A percentile compares a stretch with the other conserved stretches of the same genome.
phyloP scores from a whole-genome alignment of 179 eudicot genomes.

The Gypsophila paniculata region DNA sequence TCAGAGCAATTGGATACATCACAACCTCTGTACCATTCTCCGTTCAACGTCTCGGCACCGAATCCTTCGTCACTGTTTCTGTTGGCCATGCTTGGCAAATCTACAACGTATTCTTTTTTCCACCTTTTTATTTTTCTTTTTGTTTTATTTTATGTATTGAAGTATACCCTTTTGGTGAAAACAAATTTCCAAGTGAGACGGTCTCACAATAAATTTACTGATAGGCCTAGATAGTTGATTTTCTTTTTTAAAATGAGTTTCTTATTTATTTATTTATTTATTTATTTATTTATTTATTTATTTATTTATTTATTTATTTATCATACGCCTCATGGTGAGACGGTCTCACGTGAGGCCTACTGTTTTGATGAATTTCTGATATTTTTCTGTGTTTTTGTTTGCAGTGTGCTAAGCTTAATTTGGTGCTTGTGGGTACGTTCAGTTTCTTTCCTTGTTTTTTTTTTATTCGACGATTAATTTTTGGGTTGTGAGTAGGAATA shows the following conservation, averaged over 20 bases:
- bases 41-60: conserved; percentile 76
- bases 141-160: background rate
- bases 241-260: too few species aligned
- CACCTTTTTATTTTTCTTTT: background rate
- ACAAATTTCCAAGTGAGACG: too few species aligned
- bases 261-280: too few species aligned
- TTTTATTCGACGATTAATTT: background rate
- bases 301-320: too few species aligned
- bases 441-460: background rate
- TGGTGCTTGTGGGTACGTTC: conserved; percentile 88
- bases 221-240: too few species aligned
- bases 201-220: too few species aligned
- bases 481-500: background rate
- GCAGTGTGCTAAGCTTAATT: conserved; percentile 94
- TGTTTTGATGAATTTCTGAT: background rate
- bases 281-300: too few species aligned
- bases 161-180: too few species aligned
- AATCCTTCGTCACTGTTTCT: conserved; percentile 89
- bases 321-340: too few species aligned
- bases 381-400: conserved; percentile 7
- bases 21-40: conserved; percentile 74
- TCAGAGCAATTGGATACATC: conserved; percentile 86
- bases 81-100: conserved; percentile 95
- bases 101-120: conserved; percentile 49
- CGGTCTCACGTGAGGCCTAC: too few species aligned